Evolutionary conservation across 345 rosid genomes (phyloP).

Genomic region (Gossypium longicalyx): DNA sequence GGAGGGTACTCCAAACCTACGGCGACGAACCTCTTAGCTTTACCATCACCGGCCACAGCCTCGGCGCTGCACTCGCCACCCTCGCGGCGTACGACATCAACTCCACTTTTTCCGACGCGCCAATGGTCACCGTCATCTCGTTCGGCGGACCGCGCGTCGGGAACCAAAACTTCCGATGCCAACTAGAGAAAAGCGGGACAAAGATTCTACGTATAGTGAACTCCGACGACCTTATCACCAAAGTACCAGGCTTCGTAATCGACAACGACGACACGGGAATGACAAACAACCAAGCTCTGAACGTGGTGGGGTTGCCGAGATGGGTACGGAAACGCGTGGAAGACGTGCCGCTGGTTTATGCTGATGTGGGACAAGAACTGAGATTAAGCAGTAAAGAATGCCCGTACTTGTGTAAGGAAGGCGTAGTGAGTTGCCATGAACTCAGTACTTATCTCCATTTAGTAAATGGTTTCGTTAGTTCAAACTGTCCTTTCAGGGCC

Average conservation of each 20-base stretch:
- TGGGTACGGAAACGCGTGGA: constrained; percentile 62
- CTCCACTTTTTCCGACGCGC: constrained; percentile 39
- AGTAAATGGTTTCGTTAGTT: constrained; percentile 67
- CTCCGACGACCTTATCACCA: constrained; percentile 76
- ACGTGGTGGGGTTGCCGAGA: constrained; percentile 16
- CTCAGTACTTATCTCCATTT: constrained; percentile 68
- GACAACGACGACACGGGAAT: constrained; percentile 23
- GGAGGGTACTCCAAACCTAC: constrained; percentile 44
- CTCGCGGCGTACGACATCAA: constrained; percentile 69
- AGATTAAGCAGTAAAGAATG: constrained; percentile 65
- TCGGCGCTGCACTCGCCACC: constrained; percentile 82
- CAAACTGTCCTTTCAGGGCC: constrained; percentile 63
- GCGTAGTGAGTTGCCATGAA: constrained; percentile 80
- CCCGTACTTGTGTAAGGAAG: constrained; percentile 43
- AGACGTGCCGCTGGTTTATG: constrained; percentile 60
- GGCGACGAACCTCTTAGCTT: constrained; percentile 70
- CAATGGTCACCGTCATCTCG: constrained; percentile 77
- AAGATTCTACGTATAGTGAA: constrained; percentile 78
- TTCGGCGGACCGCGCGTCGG: constrained; percentile 96
- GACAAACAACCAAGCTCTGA: not conserved
- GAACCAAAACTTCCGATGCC: constrained; percentile 50
- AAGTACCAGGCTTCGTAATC: constrained; percentile 75
- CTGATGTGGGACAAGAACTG: constrained; percentile 76
- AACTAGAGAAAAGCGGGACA: constrained; percentile 63
- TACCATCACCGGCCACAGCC: constrained; percentile 87